Evolutionary conservation across 2,329 filamentous ascomycete species (phyloP).

Genomic region (Phyllosticta capitalensis): DNA sequence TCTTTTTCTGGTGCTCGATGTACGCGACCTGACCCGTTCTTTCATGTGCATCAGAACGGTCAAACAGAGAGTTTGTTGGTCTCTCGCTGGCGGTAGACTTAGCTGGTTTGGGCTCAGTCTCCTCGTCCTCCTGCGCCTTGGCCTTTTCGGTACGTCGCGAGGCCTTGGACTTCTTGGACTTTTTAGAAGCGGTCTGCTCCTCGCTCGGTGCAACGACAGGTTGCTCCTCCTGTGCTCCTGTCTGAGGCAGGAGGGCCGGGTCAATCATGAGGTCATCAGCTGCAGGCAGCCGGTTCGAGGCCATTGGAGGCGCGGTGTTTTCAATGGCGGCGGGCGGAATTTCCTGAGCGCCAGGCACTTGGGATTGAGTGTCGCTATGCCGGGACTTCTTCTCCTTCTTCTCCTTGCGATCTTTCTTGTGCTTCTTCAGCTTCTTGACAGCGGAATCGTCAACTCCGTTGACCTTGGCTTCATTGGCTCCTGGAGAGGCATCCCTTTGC

Average conservation of each 20-base stretch:
- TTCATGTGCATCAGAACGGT: neutral
- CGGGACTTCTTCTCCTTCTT: conserved; percentile 1
- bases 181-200: neutral
- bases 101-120: neutral
- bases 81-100: neutral
- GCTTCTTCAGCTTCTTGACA: neutral
- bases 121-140: neutral
- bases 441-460: neutral
- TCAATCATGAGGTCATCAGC: conserved; percentile 4
- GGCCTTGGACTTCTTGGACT: conserved; percentile 4
- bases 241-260: neutral
- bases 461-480: neutral
- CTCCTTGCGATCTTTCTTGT: neutral
- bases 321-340: neutral
- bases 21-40: neutral
- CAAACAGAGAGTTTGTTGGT: neutral
- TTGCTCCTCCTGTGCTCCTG: neutral
- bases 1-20: conserved; percentile 8
- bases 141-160: neutral
- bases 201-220: neutral
- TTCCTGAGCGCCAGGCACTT: neutral
- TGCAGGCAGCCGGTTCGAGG: neutral
- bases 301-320: neutral
- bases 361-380: neutral
- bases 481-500: neutral